Conservation (phyloP, 768 basidiomycete species). For the Termitomyces sp. region DNA sequence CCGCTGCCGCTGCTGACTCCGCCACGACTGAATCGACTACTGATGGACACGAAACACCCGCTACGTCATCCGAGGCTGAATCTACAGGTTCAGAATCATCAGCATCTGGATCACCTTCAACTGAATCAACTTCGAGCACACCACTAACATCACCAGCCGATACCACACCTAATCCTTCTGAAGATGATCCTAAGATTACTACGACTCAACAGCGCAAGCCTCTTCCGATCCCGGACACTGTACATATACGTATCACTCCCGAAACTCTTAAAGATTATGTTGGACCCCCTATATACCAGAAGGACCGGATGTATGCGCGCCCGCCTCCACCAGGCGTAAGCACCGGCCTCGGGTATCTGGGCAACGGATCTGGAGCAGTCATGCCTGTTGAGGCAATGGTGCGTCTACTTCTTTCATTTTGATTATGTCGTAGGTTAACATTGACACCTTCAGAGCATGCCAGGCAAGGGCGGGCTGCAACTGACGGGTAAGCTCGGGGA, state of each 20-base stretch:
- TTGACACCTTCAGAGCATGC: slow-evolving; percentile 72
- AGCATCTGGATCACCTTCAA: slow-evolving; percentile 7
- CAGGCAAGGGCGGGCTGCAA: slow-evolving; percentile 89
- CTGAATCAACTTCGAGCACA: slow-evolving; percentile 9
- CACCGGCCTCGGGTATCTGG: slow-evolving; percentile 92
- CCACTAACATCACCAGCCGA: slow-evolving; percentile 16
- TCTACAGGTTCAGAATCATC: slow-evolving; percentile 6
- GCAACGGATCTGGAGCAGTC: slow-evolving; percentile 93
- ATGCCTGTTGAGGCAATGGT: slow-evolving; percentile 97
- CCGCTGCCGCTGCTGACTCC: slow-evolving; percentile 15
- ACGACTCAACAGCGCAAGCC: slow-evolving; percentile 82
- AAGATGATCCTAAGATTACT: slow-evolving; percentile 36
- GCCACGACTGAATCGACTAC: slow-evolving; percentile 27
- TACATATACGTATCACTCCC: slow-evolving; percentile 77
- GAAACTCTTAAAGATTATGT: slow-evolving; percentile 96
- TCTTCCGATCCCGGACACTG: slow-evolving; percentile 69
- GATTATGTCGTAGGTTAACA: not conserved
- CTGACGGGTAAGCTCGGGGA: slow-evolving; percentile 97
- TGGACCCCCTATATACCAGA: slow-evolving; percentile 92
- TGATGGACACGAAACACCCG: slow-evolving; percentile 35
- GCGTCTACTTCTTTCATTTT: slow-evolving; percentile 20
- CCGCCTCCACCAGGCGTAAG: slow-evolving; percentile 88
- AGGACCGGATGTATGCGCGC: slow-evolving; percentile 82
- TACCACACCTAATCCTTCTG: slow-evolving; percentile 14
- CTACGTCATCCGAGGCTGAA: slow-evolving; percentile 7